Evolutionary conservation across 345 rosid genomes (phyloP).

Genomic region (Heritiera fomes): DNA sequence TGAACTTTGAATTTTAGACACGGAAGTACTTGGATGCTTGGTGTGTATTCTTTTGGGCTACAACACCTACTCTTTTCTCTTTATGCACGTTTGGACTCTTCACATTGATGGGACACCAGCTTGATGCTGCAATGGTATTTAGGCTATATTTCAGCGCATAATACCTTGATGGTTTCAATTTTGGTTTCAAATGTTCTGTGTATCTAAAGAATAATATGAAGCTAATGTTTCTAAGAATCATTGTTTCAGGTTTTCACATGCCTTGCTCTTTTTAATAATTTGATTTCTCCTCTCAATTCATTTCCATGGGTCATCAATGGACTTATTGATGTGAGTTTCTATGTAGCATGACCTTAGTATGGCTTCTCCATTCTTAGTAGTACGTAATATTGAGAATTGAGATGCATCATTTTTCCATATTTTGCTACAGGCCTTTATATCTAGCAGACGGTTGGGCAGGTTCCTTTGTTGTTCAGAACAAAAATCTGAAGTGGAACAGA

Average conservation of each 20-base stretch:
- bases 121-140: constrained; percentile 88
- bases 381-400: constrained; percentile 3
- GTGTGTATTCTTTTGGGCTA: constrained; percentile 99
- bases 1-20: constrained; percentile 49
- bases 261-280: constrained; percentile 78
- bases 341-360: constrained; percentile 17
- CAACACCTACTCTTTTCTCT: constrained; percentile 93
- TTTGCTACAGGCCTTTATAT: constrained; percentile 71
- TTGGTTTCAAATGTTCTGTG: constrained; percentile 6
- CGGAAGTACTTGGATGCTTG: constrained; percentile 95
- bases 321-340: constrained; percentile 77
- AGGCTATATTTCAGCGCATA: constrained; percentile 15
- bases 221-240: constrained; percentile 17
- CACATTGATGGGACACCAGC: constrained; percentile 87
- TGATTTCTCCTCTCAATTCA: constrained; percentile 92
- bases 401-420: constrained; percentile 21
- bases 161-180: constrained; percentile 12
- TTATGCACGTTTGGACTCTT: constrained; percentile 81
- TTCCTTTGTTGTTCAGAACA: constrained; percentile 65
- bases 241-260: constrained; percentile 86
- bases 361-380: constrained; percentile 10
- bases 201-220: constrained; percentile 10
- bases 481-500: constrained; percentile 33
- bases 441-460: constrained; percentile 75
- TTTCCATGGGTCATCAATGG: constrained; percentile 99